These are phyloP conservation scores for Malbranchea cinnamomea DNA, from an alignment of 2,329 filamentous ascomycete genomes.

Conservation along the genomic window DNA sequence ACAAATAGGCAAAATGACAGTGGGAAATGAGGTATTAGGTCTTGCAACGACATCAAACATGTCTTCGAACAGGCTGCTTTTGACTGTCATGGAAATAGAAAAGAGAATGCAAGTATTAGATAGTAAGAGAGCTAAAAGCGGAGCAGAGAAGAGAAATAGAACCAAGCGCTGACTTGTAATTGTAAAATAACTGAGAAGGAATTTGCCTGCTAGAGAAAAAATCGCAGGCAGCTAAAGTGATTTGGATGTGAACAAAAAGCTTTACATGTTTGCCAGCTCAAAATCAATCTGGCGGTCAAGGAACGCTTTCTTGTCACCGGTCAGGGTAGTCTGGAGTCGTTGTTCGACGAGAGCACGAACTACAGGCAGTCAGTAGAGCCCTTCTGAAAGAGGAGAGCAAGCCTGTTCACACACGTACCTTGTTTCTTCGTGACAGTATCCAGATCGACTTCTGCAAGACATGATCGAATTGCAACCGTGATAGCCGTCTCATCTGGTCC, in stretches of 20 bases:
- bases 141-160: not conserved
- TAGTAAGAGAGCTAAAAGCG: not conserved
- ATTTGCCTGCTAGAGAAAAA: too few species aligned
- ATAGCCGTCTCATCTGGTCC: slow-evolving; percentile 71
- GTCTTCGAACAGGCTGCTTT: too few species aligned
- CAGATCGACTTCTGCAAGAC: slow-evolving; percentile 75
- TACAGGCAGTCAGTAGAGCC: slow-evolving; percentile 10
- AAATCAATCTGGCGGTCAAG: slow-evolving; percentile 87
- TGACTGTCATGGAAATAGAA: too few species aligned
- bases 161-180: not conserved
- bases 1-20: too few species aligned
- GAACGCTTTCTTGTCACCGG: slow-evolving; percentile 73
- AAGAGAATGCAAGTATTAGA: too few species aligned
- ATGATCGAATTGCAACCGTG: slow-evolving; percentile 66
- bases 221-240: not conserved
- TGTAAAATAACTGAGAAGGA: too few species aligned
- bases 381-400: not conserved
- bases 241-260: not conserved
- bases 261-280: slow-evolving; percentile 83
- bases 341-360: slow-evolving; percentile 83
- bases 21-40: too few species aligned
- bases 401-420: slow-evolving; percentile 26
- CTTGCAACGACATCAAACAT: too few species aligned
- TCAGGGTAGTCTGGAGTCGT: slow-evolving; percentile 74
- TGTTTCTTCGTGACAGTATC: slow-evolving; percentile 99